Base-by-base conservation (phyloP, 495 filamentous ascomycete species). In the Trichoderma asperelloides region DNA sequence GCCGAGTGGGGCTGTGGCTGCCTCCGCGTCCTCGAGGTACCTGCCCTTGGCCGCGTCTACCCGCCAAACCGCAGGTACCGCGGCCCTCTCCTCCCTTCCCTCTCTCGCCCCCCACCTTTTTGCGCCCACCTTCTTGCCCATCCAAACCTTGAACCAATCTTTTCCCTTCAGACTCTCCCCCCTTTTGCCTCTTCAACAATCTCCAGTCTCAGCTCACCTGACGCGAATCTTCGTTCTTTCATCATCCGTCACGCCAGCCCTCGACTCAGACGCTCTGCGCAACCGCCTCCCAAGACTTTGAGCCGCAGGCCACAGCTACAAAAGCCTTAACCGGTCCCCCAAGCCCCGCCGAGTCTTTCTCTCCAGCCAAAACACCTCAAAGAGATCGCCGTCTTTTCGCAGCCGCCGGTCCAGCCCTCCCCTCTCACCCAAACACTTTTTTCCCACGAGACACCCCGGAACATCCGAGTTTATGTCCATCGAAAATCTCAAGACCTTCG, bases 401-500 rank as follows among this genome's bases (percentile, higher is more conserved):
- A 77, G 71, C 76, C 69, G 78, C 81, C 79, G 72, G 75, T 82
- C 79, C 69, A 70, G 41, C 74, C 69, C 47, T 69, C 65, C 72
- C 72, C 66, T 69, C 70, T 70, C 72, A 75, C 11, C 73, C 68
- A 72, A 78, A 71, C 75, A 77, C 47, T 25, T 69, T 78, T 75
- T 81, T 73, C 79, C 79, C 69, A 27, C 55, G 72, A 75, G 72
- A 74, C 70, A 73, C 74, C 80, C 79, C 80, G 70, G 68, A 78
- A 84, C 76, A 82, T 78, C 79, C 78, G 81, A 92, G 90, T 96
- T 96, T 96, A 97, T 96, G 93, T 96, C 93, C 89, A 97, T 97
- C 92, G 91, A 97, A 95, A 97, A 98, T 87, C 91, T 97, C 83
- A 96, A 96, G 88, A 89, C 92, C 87, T 95, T 94, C 89, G 95